These are phyloP conservation scores for Sporormia fimetaria DNA, from an alignment of 495 filamentous ascomycete genomes.

Conservation along the genomic window DNA sequence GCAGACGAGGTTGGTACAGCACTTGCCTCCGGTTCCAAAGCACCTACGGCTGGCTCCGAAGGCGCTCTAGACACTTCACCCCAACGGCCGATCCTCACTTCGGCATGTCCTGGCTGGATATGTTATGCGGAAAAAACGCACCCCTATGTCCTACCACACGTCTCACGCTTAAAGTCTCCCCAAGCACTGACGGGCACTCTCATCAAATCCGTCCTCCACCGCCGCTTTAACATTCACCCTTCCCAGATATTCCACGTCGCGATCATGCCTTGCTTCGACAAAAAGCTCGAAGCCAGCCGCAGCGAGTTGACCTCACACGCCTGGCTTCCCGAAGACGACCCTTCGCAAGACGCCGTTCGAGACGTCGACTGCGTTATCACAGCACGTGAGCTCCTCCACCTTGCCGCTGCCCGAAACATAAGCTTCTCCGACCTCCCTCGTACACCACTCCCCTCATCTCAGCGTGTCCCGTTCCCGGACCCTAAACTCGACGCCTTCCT, in stretches of 20 bases:
- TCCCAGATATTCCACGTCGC: constrained; percentile 86
- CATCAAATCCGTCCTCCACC: constrained; percentile 70
- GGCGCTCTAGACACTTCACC: constrained; percentile 32
- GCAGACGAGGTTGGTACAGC: constrained; percentile 55
- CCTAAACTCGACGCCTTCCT: constrained; percentile 55
- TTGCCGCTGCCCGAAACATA: constrained; percentile 67
- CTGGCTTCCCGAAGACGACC: constrained; percentile 43
- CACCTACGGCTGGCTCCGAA: constrained; percentile 20
- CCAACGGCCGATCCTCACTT: constrained; percentile 69
- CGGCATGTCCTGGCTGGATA: constrained; percentile 93
- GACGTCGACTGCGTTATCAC: constrained; percentile 98
- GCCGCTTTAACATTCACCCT: constrained; percentile 54
- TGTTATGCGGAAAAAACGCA: constrained; percentile 98
- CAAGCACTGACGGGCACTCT: constrained; percentile 85
- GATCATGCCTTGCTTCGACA: constrained; percentile 98
- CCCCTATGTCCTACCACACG: constrained; percentile 79
- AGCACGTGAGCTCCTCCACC: constrained; percentile 76
- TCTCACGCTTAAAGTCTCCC: constrained; percentile 84
- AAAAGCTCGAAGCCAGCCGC: constrained; percentile 91
- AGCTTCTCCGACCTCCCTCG: constrained; percentile 58
- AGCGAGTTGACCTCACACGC: constrained; percentile 75
- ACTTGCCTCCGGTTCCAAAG: constrained; percentile 11
- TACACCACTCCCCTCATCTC: constrained; percentile 34
- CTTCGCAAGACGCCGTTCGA: constrained; percentile 47
- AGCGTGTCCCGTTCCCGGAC: constrained; percentile 52